phyloP scores from a whole-genome alignment of 495 filamentous ascomycete genomes.

The Neurospora intermedia region DNA sequence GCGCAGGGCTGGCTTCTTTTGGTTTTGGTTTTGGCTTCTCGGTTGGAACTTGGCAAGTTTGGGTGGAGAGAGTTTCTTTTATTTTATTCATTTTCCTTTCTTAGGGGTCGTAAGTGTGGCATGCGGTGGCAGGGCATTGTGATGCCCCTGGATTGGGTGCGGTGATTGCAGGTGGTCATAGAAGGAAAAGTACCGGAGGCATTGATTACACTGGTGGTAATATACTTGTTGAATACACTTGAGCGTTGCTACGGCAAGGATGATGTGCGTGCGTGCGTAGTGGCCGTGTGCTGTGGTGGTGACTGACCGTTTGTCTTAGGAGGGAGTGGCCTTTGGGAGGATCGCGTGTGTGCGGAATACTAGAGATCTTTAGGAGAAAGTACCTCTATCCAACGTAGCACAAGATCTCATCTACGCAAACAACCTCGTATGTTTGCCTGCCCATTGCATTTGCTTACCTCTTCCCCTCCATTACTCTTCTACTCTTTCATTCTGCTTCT shows the following conservation, averaged over 20 bases:
- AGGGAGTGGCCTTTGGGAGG: neutral
- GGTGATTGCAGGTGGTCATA: neutral
- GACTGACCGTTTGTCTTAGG: neutral
- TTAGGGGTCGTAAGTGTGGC: too few species aligned
- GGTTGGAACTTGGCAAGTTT: neutral
- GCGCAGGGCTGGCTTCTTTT: neutral
- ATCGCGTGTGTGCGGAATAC: neutral
- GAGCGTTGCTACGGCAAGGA: neutral
- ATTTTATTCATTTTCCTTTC: neutral
- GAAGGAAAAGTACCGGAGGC: neutral
- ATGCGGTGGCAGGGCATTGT: too few species aligned
- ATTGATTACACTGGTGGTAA: neutral
- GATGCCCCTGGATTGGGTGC: neutral
- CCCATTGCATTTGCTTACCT: neutral
- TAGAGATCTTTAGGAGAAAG: neutral
- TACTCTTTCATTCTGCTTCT: neutral
- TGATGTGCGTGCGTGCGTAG: neutral
- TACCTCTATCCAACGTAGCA: neutral
- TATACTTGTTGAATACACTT: neutral
- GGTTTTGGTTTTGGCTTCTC: neutral
- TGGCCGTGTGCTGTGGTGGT: neutral
- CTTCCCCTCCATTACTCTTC: neutral
- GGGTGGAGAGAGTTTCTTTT: neutral
- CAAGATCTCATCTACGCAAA: neutral
- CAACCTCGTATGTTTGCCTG: neutral